A percentile compares a stretch with the other conserved stretches of the same genome.
These are phyloP conservation scores for Chlamydomonas schloesseri DNA, from an alignment of 139 green algal species.

Conservation along the genomic window DNA sequence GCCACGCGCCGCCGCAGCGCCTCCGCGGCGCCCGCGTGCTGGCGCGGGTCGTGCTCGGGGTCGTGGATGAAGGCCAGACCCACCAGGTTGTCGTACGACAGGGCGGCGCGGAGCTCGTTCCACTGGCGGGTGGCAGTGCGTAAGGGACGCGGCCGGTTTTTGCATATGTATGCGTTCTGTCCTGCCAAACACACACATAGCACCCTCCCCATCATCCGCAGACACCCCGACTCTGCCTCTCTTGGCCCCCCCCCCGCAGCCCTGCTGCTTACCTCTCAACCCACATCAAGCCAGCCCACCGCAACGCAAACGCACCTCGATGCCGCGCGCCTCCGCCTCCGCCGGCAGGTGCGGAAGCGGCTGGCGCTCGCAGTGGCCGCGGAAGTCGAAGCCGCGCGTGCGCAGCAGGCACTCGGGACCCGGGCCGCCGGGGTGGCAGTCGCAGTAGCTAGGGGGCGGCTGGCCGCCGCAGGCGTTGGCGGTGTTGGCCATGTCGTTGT, in stretches of 20 bases:
- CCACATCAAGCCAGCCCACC: background rate
- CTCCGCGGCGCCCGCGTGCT: constrained; percentile 26
- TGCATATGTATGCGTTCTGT: too few relatives aligned
- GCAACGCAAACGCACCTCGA: background rate
- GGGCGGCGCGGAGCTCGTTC: constrained; percentile 31
- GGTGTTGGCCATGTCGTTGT: constrained; percentile 37
- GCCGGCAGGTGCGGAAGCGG: constrained; percentile 25
- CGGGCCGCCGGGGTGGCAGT: constrained; percentile 19
- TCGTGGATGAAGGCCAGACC: constrained; percentile 41
- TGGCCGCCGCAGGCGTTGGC: constrained; percentile 8
- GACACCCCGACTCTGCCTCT: too few relatives aligned
- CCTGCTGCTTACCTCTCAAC: too few relatives aligned
- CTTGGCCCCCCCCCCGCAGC: too few relatives aligned
- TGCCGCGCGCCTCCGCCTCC: constrained; percentile 16
- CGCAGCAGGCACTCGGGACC: constrained; percentile 5
- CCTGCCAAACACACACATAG: too few relatives aligned
- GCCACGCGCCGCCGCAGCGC: constrained; percentile 1
- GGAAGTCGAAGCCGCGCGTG: constrained; percentile 31
- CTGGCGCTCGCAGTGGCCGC: constrained; percentile 13
- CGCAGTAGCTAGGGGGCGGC: constrained; percentile 16
- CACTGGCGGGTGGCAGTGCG: background rate
- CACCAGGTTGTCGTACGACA: constrained; percentile 44
- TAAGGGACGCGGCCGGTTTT: background rate
- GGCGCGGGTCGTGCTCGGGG: constrained; percentile 1
- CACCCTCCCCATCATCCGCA: too few relatives aligned